phyloP scores from a whole-genome alignment of 257 asterid genomes.

The Solanum etuberosum region DNA sequence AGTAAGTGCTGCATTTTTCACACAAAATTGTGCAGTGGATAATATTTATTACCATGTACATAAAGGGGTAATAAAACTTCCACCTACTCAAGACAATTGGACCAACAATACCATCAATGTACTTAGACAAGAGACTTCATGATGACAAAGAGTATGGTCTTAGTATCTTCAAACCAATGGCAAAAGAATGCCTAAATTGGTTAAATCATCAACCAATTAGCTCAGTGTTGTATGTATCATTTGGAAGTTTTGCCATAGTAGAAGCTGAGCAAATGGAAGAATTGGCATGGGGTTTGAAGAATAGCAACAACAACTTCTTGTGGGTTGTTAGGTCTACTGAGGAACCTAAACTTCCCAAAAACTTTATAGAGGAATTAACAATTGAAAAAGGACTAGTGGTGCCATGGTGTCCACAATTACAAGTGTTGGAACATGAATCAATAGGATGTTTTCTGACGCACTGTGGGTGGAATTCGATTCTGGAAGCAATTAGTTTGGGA shows the following conservation, averaged over 20 bases:
- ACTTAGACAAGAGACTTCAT: background rate
- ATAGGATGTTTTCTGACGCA: constrained; percentile 25
- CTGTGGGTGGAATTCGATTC: constrained; percentile 52
- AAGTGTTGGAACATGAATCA: background rate
- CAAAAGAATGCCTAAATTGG: background rate
- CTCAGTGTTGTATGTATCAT: background rate
- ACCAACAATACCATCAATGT: background rate
- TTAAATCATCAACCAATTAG: background rate
- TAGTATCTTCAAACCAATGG: background rate
- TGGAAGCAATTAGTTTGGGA: constrained; percentile 21
- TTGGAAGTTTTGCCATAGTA: background rate
- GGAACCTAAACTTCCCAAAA: background rate
- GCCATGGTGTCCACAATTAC: background rate
- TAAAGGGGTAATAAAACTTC: background rate
- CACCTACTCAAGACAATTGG: background rate
- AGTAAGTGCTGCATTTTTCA: background rate
- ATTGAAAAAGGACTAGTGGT: background rate
- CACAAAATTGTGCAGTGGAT: constrained; percentile 5
- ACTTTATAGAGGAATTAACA: background rate
- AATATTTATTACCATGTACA: background rate
- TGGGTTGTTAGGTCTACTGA: constrained; percentile 24
- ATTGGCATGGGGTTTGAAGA: constrained; percentile 13
- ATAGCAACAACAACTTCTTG: constrained; percentile 16
- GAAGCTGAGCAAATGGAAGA: constrained; percentile 8
- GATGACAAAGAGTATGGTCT: background rate